phyloP scores from a whole-genome alignment of 192 early-diverging fungal species.

The Phycomyces blakesleeanus region DNA sequence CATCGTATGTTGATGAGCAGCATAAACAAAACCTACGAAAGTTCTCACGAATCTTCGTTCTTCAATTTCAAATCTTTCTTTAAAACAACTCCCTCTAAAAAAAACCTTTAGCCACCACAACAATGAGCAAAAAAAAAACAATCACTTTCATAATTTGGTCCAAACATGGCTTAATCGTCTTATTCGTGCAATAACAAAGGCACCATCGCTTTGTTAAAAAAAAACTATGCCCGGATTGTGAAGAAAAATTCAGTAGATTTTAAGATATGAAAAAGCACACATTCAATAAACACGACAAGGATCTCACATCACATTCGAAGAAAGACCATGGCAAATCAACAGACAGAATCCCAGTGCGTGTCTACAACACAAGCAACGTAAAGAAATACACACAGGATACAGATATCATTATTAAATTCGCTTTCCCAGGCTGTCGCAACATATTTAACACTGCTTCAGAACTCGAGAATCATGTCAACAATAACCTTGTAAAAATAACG shows the following conservation, averaged over 20 bases:
- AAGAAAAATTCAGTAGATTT: not conserved
- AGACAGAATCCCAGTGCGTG: not conserved
- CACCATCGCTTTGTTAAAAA: not conserved
- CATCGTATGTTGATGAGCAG: no score
- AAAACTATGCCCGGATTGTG: conserved; percentile 1
- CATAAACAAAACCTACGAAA: no score
- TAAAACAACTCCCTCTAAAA: no score
- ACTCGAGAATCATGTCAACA: not conserved
- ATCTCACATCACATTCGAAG: not conserved
- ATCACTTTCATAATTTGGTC: no score
- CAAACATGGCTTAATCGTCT: no score
- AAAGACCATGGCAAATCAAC: conserved; percentile 4
- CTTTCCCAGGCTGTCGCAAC: not conserved
- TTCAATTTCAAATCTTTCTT: no score
- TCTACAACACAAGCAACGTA: conserved; percentile 1
- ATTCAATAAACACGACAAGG: not conserved
- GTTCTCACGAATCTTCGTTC: no score
- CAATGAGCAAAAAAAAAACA: no score
- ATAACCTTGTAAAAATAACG: not conserved
- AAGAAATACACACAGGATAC: not conserved
- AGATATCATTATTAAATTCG: not conserved
- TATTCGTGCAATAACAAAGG: not conserved
- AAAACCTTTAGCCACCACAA: no score
- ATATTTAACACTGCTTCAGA: not conserved
- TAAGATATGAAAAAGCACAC: conserved; percentile 1